A percentile compares a stretch with the other conserved stretches of the same genome.
Conservation (phyloP, 495 filamentous ascomycete genomes). For the Lasiosphaeria ovina region DNA sequence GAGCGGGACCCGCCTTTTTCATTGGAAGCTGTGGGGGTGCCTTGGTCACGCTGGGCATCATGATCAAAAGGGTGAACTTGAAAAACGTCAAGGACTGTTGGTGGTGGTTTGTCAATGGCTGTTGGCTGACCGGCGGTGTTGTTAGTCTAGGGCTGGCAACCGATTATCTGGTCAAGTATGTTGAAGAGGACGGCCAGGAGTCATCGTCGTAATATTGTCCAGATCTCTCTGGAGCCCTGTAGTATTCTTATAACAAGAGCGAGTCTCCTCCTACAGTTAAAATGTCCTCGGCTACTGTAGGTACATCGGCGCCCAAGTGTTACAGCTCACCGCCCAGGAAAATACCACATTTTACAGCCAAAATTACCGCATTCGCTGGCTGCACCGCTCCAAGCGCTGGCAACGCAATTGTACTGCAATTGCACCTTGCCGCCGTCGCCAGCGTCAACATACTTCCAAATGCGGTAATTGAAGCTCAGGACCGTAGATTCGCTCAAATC, state of each 20-base stretch:
- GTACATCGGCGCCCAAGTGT: not conserved
- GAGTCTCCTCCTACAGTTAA: too few relatives aligned
- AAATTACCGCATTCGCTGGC: not conserved
- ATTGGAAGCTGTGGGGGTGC: slow-evolving; percentile 82
- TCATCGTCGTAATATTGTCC: slow-evolving; percentile 15
- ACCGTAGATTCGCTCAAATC: too few relatives aligned
- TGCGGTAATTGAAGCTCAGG: too few relatives aligned
- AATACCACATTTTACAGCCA: too few relatives aligned
- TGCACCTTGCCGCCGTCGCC: too few relatives aligned
- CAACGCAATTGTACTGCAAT: too few relatives aligned
- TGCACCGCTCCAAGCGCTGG: not conserved
- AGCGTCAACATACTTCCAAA: too few relatives aligned
- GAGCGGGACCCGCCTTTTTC: slow-evolving; percentile 83
- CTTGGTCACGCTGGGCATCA: slow-evolving; percentile 67
- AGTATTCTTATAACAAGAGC: slow-evolving; percentile 4
- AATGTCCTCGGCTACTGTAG: not conserved
- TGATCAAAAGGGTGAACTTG: slow-evolving; percentile 86
- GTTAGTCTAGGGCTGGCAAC: slow-evolving; percentile 50
- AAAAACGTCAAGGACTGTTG: slow-evolving; percentile 85
- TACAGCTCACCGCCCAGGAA: too few relatives aligned
- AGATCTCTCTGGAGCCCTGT: not conserved
- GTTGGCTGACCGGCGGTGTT: slow-evolving; percentile 54
- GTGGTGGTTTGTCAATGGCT: slow-evolving; percentile 87
- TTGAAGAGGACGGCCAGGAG: slow-evolving; percentile 17
- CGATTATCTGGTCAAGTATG: slow-evolving; percentile 50